Conservation (phyloP, 2,329 filamentous ascomycete species). For the Penicillium glabrum region DNA sequence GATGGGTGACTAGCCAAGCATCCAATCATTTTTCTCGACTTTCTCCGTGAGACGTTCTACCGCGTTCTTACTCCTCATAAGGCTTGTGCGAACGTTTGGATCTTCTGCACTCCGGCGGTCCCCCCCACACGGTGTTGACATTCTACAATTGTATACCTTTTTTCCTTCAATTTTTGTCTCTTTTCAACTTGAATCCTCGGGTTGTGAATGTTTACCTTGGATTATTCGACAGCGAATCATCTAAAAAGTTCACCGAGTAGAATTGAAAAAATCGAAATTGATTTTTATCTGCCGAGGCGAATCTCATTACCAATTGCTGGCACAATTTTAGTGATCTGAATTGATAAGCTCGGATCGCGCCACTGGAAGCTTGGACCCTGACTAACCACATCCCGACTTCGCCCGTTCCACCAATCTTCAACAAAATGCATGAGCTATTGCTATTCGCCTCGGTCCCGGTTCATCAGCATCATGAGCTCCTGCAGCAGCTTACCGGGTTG, state of each 20-base stretch:
- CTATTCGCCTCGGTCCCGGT: conserved; percentile 60
- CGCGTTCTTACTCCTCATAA: background rate
- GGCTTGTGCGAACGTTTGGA: background rate
- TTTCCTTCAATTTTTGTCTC: background rate
- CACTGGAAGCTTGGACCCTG: conserved; percentile 23
- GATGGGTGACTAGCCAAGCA: background rate
- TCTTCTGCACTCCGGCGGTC: background rate
- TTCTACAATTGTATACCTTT: background rate
- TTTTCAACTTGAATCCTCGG: background rate
- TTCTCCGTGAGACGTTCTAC: background rate
- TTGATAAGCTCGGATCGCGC: conserved; percentile 9
- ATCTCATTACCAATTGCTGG: conserved; percentile 9
- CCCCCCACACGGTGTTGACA: background rate
- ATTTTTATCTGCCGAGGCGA: background rate
- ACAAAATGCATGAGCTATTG: conserved; percentile 61
- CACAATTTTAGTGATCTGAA: background rate
- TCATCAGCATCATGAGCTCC: conserved; percentile 59
- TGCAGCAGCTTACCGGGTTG: conserved; percentile 62
- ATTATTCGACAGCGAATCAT: background rate
- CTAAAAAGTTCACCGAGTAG: background rate
- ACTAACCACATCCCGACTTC: conserved; percentile 21
- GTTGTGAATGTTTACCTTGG: background rate
- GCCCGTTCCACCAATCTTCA: conserved; percentile 12
- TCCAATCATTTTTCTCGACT: background rate
- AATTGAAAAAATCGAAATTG: background rate